These are phyloP conservation scores for Aegilops longissima DNA, from an alignment of 176 grass and related monocot genomes.

Conservation along the genomic window DNA sequence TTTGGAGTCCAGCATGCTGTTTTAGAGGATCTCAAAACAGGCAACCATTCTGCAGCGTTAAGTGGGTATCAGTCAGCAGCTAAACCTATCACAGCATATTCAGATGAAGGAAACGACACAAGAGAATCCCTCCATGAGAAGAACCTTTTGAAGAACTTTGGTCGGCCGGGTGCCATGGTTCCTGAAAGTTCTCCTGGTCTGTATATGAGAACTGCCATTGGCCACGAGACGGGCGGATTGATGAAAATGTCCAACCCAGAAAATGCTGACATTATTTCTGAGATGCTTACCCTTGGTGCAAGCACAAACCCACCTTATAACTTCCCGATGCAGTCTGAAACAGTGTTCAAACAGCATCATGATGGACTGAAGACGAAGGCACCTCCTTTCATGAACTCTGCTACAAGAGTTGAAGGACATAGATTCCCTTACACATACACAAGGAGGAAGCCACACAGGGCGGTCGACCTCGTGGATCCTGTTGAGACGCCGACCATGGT, in stretches of 20 bases:
- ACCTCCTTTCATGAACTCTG: slow-evolving; percentile 7
- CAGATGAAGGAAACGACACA: slow-evolving; percentile 18
- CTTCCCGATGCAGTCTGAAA: slow-evolving; percentile 16
- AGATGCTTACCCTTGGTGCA: slow-evolving; percentile 33
- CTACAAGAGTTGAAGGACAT: slow-evolving; percentile 27
- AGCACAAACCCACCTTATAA: background rate
- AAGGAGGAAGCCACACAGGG: slow-evolving; percentile 70
- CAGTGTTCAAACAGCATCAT: background rate
- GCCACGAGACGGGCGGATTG: slow-evolving; percentile 12
- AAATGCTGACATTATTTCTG: slow-evolving; percentile 26
- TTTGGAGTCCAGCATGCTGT: slow-evolving; percentile 32
- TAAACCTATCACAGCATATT: slow-evolving; percentile 25
- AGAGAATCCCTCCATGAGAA: slow-evolving; percentile 38
- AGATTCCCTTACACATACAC: slow-evolving; percentile 70
- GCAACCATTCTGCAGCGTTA: background rate
- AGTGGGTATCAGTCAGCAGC: slow-evolving; percentile 20
- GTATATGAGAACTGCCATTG: background rate
- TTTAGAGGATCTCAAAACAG: slow-evolving; percentile 27
- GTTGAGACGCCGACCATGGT: slow-evolving; percentile 19
- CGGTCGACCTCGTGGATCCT: slow-evolving; percentile 37
- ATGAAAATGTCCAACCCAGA: background rate
- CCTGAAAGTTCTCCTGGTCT: slow-evolving; percentile 42
- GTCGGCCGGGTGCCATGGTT: slow-evolving; percentile 25
- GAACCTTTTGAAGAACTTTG: slow-evolving; percentile 56
- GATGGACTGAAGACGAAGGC: slow-evolving; percentile 6